A percentile compares a stretch with the other conserved stretches of the same genome.
Evolutionary conservation across 805 yeast genomes (phyloP).

Genomic region (Saturnispora kantuleensis): DNA sequence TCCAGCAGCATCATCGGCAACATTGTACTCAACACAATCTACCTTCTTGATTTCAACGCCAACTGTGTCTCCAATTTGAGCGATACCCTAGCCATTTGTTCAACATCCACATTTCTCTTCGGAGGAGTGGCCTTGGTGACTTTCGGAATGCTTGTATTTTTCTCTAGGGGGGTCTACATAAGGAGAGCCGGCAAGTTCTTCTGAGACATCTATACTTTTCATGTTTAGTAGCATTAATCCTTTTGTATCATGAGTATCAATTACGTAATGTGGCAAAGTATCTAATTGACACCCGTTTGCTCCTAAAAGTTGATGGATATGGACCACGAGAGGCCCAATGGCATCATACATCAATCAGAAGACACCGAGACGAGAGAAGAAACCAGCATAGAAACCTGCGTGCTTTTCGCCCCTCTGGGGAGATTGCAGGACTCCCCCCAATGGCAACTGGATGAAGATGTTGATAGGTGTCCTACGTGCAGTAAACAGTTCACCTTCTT

Average conservation of each 20-base stretch:
- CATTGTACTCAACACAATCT: slow-evolving; percentile 46
- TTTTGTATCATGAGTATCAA: too few relatives aligned
- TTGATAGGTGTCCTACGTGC: slow-evolving; percentile 47
- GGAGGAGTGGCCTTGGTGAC: slow-evolving; percentile 19
- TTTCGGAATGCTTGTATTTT: slow-evolving; percentile 19
- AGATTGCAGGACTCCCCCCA: slow-evolving; percentile 23
- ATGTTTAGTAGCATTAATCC: background rate
- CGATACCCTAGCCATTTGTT: slow-evolving; percentile 23
- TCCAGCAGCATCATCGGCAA: slow-evolving; percentile 51
- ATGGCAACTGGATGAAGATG: slow-evolving; percentile 69
- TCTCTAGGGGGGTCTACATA: slow-evolving; percentile 17
- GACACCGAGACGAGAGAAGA: too few relatives aligned
- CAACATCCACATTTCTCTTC: slow-evolving; percentile 25
- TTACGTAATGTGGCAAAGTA: too few relatives aligned
- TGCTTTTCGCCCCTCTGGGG: too few relatives aligned
- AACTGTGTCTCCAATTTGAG: slow-evolving; percentile 20
- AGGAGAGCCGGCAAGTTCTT: slow-evolving; percentile 21
- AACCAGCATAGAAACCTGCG: too few relatives aligned
- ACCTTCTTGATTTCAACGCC: slow-evolving; percentile 55
- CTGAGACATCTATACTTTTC: slow-evolving; percentile 5
- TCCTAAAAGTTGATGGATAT: too few relatives aligned
- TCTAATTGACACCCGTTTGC: too few relatives aligned
- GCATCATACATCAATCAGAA: too few relatives aligned
- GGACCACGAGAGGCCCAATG: too few relatives aligned
- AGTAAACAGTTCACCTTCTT: slow-evolving; percentile 42